Base-by-base conservation (phyloP, 1,139 yeast genomes). In the Geotrichum carabidarum region DNA sequence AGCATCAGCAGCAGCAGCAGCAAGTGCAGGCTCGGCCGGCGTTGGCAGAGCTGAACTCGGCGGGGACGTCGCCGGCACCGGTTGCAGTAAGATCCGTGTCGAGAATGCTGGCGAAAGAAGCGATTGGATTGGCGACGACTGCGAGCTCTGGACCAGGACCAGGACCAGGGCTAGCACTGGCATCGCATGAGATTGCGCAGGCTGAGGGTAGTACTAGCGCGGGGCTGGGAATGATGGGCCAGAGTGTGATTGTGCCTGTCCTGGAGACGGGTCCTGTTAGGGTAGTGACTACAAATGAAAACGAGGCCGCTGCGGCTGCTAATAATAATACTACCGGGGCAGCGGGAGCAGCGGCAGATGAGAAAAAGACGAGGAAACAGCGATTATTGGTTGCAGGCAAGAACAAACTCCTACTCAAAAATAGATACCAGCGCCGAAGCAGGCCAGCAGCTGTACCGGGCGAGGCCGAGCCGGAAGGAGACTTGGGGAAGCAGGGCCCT, bases 301-400 rank as follows among this genome's bases (percentile, higher is more conserved):
- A 37, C 44, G 35, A 38, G 44, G n/a, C 37, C 2, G 35, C 43
- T 22, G 32, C 32, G 27, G 27, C 30, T 9, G 9, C n/a, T 3
- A 32, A 31, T 8, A 8, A 6, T n/a, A 37, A 11, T 11, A 15
- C 38, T 7, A 15, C 11, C 14, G 38, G n/a, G n/a, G 38, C 38
- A 36, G 38, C 9, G 6, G 17, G 15, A 5, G 40, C 15, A 14
- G 15, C 17, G 6, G 40, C 40, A 34, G 37, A 34, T 7, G 35
- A n/a, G 11, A 44, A 44, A 44, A 44, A 44, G n/a, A 17, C 40
- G 8, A 14, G 30, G 7, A 45, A 45, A 15, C 49, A 45, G 31
- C 41, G 49, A 14, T 36, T 45, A 22, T 22, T 45, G 34, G 41
- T 18, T 4, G 49, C 49, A 8, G 42, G 49, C 7, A 45, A 36